phyloP scores from a whole-genome alignment of 2,329 filamentous ascomycete species.

The Neonectria neomacrospora region DNA sequence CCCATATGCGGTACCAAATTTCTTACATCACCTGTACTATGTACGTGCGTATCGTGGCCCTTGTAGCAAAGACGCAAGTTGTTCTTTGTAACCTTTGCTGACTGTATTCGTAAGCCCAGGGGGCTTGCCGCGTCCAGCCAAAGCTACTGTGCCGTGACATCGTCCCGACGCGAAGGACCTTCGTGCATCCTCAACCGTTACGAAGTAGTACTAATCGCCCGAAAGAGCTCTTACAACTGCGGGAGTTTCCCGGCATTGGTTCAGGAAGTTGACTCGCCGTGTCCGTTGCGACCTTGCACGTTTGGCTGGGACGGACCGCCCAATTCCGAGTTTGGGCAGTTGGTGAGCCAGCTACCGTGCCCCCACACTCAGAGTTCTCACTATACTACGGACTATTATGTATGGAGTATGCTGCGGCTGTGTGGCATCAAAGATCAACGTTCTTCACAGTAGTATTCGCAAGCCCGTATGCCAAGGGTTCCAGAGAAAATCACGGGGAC shows the following conservation, averaged over 20 bases:
- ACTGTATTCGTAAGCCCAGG: neutral
- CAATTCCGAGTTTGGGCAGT: neutral
- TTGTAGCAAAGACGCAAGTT: neutral
- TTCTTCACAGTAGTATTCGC: neutral
- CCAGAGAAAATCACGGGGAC: neutral
- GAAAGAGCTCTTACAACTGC: neutral
- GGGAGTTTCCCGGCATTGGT: neutral
- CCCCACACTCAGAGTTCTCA: neutral
- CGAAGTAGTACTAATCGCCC: neutral
- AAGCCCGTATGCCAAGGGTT: neutral
- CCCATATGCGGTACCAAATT: too few species aligned
- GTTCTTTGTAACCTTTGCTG: neutral
- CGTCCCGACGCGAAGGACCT: neutral
- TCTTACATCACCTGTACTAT: too few species aligned
- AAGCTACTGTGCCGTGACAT: neutral
- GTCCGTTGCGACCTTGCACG: neutral
- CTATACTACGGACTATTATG: too few species aligned
- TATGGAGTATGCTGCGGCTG: neutral
- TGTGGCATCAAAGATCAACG: neutral
- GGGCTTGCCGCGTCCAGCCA: too few species aligned
- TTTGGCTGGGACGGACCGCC: neutral
- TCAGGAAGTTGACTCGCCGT: neutral
- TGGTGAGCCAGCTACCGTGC: neutral
- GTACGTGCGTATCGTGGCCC: neutral
- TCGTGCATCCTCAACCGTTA: neutral